These are phyloP conservation scores for Eucommia ulmoides DNA, from an alignment of 257 asterid genomes.

Conservation along the genomic window DNA sequence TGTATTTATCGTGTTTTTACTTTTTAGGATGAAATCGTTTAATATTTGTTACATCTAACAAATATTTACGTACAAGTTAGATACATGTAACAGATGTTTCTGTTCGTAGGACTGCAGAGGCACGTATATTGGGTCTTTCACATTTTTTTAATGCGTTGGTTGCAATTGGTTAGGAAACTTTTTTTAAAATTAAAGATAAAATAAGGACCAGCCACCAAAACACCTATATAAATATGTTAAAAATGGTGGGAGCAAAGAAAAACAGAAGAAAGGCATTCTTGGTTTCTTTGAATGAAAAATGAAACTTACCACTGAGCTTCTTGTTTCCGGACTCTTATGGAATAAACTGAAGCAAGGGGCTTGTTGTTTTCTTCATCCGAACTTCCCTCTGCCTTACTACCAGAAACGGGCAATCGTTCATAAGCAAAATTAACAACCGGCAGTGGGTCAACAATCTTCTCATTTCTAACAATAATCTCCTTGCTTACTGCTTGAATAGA, in stretches of 20 bases:
- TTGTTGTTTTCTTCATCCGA: slow-evolving; percentile 38
- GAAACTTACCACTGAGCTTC: slow-evolving; percentile 32
- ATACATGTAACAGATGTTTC: too few relatives aligned
- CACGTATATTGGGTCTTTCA: too few relatives aligned
- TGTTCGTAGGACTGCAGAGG: too few relatives aligned
- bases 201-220: background rate
- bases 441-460: slow-evolving; percentile 9
- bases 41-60: too few relatives aligned
- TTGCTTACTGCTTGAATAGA: slow-evolving; percentile 11
- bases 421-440: slow-evolving; percentile 16
- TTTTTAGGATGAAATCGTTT: too few relatives aligned
- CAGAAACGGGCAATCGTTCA: slow-evolving; percentile 8
- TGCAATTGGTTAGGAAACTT: too few relatives aligned
- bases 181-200: too few relatives aligned
- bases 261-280: slow-evolving; percentile 1
- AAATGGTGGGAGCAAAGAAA: slow-evolving; percentile 2
- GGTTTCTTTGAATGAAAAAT: slow-evolving; percentile 4
- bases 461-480: slow-evolving; percentile 9
- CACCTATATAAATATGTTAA: slow-evolving; percentile 6
- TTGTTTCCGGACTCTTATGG: slow-evolving; percentile 23
- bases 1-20: too few relatives aligned
- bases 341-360: slow-evolving; percentile 21
- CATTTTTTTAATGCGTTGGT: too few relatives aligned
- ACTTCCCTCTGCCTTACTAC: slow-evolving; percentile 25
- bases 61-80: too few relatives aligned